Percentiles rank a stretch among this genome's conserved stretches.
phyloP scores from a whole-genome alignment of 306 rosid species.

The Trichosanthes cucumerina region DNA sequence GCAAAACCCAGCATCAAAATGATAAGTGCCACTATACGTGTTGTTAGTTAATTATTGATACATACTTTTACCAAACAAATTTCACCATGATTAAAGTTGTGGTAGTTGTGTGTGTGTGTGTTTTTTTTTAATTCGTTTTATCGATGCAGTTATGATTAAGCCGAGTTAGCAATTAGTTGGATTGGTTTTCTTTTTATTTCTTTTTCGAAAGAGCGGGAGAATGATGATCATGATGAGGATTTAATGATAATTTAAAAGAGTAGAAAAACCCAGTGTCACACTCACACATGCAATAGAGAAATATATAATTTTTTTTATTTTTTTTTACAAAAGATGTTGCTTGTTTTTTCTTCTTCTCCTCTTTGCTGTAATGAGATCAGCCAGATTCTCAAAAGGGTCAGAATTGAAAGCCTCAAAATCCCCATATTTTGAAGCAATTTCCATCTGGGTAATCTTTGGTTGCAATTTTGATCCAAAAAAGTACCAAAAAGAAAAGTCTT shows the following conservation, averaged over 20 bases:
- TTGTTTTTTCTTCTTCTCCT: neutral
- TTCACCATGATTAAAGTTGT: neutral
- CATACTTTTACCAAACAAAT: neutral
- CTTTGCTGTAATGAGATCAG: neutral
- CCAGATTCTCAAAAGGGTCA: neutral
- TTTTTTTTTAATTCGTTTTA: neutral
- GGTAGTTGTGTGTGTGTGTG: neutral
- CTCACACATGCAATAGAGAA: neutral
- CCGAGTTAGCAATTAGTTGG: constrained; percentile 8
- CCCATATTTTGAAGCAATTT: neutral
- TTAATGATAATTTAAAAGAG: neutral
- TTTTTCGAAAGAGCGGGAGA: neutral
- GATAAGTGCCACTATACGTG: constrained; percentile 1
- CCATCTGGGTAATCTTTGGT: constrained; percentile 8
- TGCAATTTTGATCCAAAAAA: constrained; percentile 5
- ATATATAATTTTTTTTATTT: no score
- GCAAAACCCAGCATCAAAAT: neutral
- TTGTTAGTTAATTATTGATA: neutral
- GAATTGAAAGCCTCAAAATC: neutral
- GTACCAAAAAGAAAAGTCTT: neutral
- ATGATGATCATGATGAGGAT: neutral
- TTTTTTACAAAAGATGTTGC: neutral
- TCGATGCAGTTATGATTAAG: neutral
- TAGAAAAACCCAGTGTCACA: neutral
- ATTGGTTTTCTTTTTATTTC: neutral